Base-by-base conservation (phyloP, 225 moss, liverwort and hornwort genomes). In the Asterella californica region DNA sequence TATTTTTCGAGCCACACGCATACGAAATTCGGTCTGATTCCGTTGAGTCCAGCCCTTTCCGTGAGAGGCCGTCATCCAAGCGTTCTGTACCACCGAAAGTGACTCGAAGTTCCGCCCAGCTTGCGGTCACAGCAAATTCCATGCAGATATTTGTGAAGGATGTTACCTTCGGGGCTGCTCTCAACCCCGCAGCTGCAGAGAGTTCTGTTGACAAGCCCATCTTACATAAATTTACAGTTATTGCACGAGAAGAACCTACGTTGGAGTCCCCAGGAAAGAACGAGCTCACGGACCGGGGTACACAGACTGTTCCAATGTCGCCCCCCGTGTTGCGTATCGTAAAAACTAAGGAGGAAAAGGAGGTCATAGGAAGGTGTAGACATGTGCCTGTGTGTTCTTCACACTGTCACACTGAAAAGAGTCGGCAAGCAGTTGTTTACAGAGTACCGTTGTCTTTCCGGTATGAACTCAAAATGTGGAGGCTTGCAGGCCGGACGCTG, bases 391-490 rank as follows among this genome's bases (percentile, higher is more conserved):
- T 53, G 47, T 17, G 3, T 66, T n/a, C 48, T 4, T 32, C 14
- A 32, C 53, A 30, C 48, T 62, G 38, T 25, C 59, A n/a, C 45
- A 7, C 7, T 22, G 36, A 54, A 29, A 55, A 24, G 30, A 59
- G 7, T 78, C 65, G 32, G 6, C 66, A 45, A 52, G 72, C 49
- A 25, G 5, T 47, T 38, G 27, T 70, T 17, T 50, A 30, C 6
- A 10, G 74, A 50, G 65, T 61, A 53, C 46, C 67, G 32, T 54
- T 38, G 38, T 24, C 75, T 10, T 42, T 75, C 3, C 78, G 47
- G 15, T 81, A 81, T n/a, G 81, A 86, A 60, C 59, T 79, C 15
- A 79, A 77, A 37, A 76, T 68, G 30, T 83, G 86, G 83, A 78
- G 81, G 45, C 50, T 81, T 8, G 76, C 75, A 21, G 81, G 70